Base-by-base conservation (phyloP, 108 stramenopile species). In the Asterionellopsis glacialis region DNA sequence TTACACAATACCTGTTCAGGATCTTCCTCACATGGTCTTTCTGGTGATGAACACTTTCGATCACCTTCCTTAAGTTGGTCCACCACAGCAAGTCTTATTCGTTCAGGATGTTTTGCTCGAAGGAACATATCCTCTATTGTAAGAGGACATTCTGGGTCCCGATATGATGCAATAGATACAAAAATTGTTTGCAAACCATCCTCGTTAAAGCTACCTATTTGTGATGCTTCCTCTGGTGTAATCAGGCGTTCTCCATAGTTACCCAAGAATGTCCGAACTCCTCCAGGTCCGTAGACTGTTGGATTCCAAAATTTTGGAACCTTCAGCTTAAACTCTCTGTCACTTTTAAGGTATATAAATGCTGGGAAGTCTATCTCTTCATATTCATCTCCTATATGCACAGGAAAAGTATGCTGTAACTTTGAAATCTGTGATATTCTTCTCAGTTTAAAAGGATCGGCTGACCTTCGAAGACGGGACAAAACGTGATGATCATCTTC, bases 111-210 rank as follows among this genome's bases (percentile, higher is more conserved):
- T 23, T 75, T 59, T 23, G 91, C 91, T 18, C 86, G 82, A 11
- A 61, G 39, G 61, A 83, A 92, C n/a, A 81, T 65, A 45, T 79
- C 79, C 63, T 86, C 85, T 9, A 92, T 79, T 1, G 90, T 92
- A 39, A 66, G 60, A 27, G 74, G 75, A 59, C 90, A 92, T 74
- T 92, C 87, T 26, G 66, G 81, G 61, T 92, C 90, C 1, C 90
- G 83, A 65, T 88, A 92, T 1, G 76, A 79, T 14, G 90, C 87
- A 18, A 92, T 70, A 21, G 82, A 77, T 24, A 88, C 61, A 68
- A 75, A 92, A 39, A 92, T 85, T 11, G 90, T 92, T 42, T 87
- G 78, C 0, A 82, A 61, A 21, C 57, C 63, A 12, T 41, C 55
- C 0, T 70, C 51, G 33, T 33, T 33, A 24, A 55, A 70, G 41